Conservation (phyloP, 208 protist species). For the Trypanosomatidae sp. region DNA sequence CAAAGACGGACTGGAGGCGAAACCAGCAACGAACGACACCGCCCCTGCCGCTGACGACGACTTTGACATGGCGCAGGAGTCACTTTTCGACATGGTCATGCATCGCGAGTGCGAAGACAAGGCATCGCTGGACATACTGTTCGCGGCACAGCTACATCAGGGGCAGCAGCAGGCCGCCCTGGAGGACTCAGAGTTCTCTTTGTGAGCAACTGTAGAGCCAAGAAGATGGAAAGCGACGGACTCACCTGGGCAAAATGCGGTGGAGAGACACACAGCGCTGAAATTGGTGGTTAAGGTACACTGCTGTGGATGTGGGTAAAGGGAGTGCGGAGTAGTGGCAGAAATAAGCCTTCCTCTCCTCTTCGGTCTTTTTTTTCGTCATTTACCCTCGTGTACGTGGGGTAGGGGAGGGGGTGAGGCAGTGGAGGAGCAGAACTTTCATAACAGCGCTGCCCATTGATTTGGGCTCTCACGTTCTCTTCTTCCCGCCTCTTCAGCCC, state of each 20-base stretch:
- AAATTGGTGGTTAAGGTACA: too few relatives aligned
- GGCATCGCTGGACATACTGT: constrained; percentile 7
- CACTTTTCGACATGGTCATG: constrained; percentile 33
- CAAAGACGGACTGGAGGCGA: neutral
- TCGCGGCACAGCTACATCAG: neutral
- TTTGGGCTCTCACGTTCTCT: too few relatives aligned
- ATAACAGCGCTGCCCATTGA: too few relatives aligned
- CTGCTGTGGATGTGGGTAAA: neutral
- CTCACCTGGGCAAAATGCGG: neutral
- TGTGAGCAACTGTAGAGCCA: constrained; percentile 8
- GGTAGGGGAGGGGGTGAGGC: too few relatives aligned
- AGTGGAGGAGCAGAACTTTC: too few relatives aligned
- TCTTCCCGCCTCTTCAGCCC: too few relatives aligned
- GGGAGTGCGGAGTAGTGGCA: neutral
- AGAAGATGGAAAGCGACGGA: neutral
- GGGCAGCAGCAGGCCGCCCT: constrained; percentile 4
- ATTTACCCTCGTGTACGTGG: too few relatives aligned
- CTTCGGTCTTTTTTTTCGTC: neutral
- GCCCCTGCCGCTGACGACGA: neutral
- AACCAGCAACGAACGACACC: neutral
- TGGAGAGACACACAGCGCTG: neutral
- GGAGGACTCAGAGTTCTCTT: constrained; percentile 26
- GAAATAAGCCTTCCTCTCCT: neutral
- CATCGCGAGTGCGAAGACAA: constrained; percentile 17
- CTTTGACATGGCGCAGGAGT: constrained; percentile 19